phyloP scores from a whole-genome alignment of 768 basidiomycete genomes.

The Trichaptum fuscoviolaceum region DNA sequence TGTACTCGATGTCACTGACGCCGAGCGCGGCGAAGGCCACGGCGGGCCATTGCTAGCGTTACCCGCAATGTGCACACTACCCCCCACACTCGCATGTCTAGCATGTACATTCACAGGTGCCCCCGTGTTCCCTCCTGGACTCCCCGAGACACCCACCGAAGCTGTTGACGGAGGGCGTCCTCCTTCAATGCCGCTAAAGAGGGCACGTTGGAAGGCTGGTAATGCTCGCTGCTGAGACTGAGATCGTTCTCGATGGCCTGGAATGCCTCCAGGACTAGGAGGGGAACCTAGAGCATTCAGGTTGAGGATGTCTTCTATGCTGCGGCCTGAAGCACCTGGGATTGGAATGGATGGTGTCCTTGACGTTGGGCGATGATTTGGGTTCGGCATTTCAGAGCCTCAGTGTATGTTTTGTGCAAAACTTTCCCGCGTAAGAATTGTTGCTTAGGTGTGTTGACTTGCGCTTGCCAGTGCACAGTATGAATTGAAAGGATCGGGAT shows the following conservation, averaged over 20 bases:
- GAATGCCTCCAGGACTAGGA: not conserved
- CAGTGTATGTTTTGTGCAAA: not conserved
- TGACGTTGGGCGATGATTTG: slow-evolving; percentile 2
- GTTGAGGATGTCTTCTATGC: slow-evolving; percentile 3
- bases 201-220: not conserved
- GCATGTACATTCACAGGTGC: not conserved
- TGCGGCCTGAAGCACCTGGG: not conserved
- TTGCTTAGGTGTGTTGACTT: not conserved
- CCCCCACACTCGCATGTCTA: not conserved
- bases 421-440: not conserved
- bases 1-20: not conserved
- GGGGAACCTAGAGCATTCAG: not conserved
- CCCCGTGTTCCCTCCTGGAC: not conserved
- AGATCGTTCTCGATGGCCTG: not conserved
- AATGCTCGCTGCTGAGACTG: not conserved
- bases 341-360: slow-evolving; percentile 5
- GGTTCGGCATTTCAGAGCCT: not conserved
- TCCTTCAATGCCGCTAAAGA: not conserved
- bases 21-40: not conserved
- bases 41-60: not conserved
- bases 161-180: not conserved
- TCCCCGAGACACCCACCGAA: not conserved
- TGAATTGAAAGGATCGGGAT: not conserved
- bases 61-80: not conserved
- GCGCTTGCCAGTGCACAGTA: not conserved